Percentiles rank a stretch among this genome's conserved stretches.
Conservation (phyloP, 495 filamentous ascomycete species). For the Penicillium soppii region DNA sequence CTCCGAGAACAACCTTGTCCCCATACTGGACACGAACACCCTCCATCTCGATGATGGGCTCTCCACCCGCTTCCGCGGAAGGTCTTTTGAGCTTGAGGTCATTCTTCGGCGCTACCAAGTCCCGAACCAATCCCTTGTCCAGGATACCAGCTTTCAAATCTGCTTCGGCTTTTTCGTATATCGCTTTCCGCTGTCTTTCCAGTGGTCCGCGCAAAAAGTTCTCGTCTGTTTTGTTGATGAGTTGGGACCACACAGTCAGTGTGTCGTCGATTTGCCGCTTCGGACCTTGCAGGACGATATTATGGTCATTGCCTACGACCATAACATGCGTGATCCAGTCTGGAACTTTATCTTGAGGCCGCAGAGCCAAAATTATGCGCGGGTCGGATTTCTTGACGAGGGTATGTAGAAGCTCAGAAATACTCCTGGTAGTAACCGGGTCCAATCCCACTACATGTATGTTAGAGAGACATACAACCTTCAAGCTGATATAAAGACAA, state of each 20-base stretch:
- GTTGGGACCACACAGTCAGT: slow-evolving; percentile 29
- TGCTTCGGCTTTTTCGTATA: slow-evolving; percentile 8
- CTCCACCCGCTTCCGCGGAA: slow-evolving; percentile 31
- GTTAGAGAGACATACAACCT: too few relatives aligned
- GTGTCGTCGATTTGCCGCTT: slow-evolving; percentile 13
- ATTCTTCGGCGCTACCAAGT: slow-evolving; percentile 17
- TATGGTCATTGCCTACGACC: slow-evolving; percentile 59
- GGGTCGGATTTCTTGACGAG: slow-evolving; percentile 65
- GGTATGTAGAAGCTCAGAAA: slow-evolving; percentile 67
- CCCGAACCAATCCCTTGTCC: slow-evolving; percentile 30
- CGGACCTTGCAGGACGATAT: slow-evolving; percentile 46
- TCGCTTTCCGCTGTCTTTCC: slow-evolving; percentile 5
- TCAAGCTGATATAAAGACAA: background rate
- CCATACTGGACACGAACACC: slow-evolving; percentile 79
- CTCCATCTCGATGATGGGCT: slow-evolving; percentile 81
- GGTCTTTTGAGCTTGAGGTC: background rate
- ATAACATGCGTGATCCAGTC: slow-evolving; percentile 86
- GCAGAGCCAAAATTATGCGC: slow-evolving; percentile 70
- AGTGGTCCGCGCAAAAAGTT: background rate
- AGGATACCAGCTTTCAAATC: slow-evolving; percentile 27
- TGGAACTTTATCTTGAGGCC: slow-evolving; percentile 83
- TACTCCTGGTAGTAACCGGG: slow-evolving; percentile 65
- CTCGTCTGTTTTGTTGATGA: background rate
- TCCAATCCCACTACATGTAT: slow-evolving; percentile 72
- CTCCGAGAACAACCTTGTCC: slow-evolving; percentile 70